These are phyloP conservation scores for Boletus rubescentipes DNA, from an alignment of 768 basidiomycete species.

Conservation along the genomic window DNA sequence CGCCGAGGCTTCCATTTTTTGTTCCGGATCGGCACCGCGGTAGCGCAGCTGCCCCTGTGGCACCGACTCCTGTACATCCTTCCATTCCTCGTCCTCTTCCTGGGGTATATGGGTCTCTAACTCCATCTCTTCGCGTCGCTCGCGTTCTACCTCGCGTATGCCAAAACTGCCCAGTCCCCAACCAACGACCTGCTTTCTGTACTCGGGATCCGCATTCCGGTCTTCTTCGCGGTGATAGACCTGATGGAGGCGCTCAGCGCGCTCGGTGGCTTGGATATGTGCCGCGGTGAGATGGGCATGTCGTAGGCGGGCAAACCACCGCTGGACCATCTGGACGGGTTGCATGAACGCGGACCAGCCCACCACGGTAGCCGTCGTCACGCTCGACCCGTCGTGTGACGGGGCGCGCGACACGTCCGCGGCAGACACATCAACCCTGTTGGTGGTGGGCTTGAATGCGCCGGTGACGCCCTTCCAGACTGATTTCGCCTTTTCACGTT, in stretches of 20 bases:
- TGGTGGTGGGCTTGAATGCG: slow-evolving; percentile 37
- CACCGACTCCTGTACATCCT: background rate
- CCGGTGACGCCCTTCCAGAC: slow-evolving; percentile 60
- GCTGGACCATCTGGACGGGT: slow-evolving; percentile 39
- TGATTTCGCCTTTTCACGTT: slow-evolving; percentile 51
- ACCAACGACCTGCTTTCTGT: slow-evolving; percentile 39
- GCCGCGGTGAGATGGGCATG: slow-evolving; percentile 72
- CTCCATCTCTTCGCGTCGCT: slow-evolving; percentile 21
- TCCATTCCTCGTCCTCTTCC: slow-evolving; percentile 24
- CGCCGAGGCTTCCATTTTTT: slow-evolving; percentile 1
- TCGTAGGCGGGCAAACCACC: slow-evolving; percentile 60
- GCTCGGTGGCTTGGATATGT: slow-evolving; percentile 67
- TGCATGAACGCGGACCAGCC: background rate
- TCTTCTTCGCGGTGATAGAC: slow-evolving; percentile 45
- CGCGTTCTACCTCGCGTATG: slow-evolving; percentile 37
- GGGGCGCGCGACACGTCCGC: background rate
- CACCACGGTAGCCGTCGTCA: background rate
- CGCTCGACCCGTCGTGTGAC: slow-evolving; percentile 10
- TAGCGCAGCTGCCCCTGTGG: slow-evolving; percentile 7
- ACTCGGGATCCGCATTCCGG: slow-evolving; percentile 21
- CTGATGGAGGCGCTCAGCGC: slow-evolving; percentile 62
- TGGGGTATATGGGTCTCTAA: background rate
- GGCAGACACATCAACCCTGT: background rate
- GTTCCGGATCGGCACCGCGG: background rate
- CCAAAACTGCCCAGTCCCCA: slow-evolving; percentile 80